Evolutionary conservation across 1,139 yeast genomes (phyloP), one percentile per base, ranked within the genome.

Genomic region (Kodamaea derodonti): DNA sequence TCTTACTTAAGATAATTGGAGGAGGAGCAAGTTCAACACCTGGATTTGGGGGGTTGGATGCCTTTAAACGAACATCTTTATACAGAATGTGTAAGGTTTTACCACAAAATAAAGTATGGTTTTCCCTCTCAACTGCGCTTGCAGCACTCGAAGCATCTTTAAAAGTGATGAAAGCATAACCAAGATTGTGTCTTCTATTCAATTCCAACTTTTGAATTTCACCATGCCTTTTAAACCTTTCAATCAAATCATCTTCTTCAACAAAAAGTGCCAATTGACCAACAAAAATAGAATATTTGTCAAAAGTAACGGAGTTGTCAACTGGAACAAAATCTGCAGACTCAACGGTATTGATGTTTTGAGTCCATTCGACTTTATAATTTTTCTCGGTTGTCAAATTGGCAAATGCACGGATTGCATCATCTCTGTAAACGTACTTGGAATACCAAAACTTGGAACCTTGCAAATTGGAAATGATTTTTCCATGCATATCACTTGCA

Each of bases 341-440:
- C 20, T 39, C 44, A 8, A 31, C 32, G 22, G 35, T 37, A 35
- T 78, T 85, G 31, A 84, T 69, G 52, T 87, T 87, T 58, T 84
- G 90, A 0, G 94, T 87, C 95, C 95, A 86, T 48, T 83, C 87
- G 27, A 82, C 84, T 25, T 63, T 60, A 17, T 60, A 55, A 2
- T 68, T 59, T 31, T 65, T 68, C 31, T 65, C 68, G 24, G 74
- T 69, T 40, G 83, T 72, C 41, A 84, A 67, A 47, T 70, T 74
- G 1, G 94, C 90, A 65, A 78, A 88, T 0, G 95, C 95, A 48
- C 82, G 72, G 33, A 87, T 85, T 2, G 97, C 97, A 57, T 90
- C 97, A 54, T 86, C 95, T 32, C 97, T 76, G 52, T 76, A 87
- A 1, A 78, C 87, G 62, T 80, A 88, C 49, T 85, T 84, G 42